Evolutionary conservation across 1,139 yeast genomes (phyloP), one percentile per base, ranked within the genome.

Genomic region (Debaryomyces sp.): DNA sequence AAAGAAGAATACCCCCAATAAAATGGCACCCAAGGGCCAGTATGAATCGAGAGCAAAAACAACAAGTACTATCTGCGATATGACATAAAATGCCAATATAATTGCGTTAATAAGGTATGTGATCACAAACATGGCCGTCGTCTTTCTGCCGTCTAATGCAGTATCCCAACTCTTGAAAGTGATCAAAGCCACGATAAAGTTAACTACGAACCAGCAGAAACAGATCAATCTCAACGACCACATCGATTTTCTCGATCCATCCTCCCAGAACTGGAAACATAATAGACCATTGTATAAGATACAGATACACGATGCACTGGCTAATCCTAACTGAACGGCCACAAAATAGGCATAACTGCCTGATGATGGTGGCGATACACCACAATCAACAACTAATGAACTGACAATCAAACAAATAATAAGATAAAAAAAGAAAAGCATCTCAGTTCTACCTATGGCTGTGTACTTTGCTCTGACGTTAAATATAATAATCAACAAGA

Each of bases 251-350:
- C 68, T 64, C 1, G 96, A 85, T 7, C 97, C 97, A 66, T 94
- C 98, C 68, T 91, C 97, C 95, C 96, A 92, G 46, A 90, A 71
- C 64, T 91, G 95, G 67, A 89, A 90, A 37, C 94, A 91, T 24
- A 91, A 67, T 7, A 94, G 62, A 6, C 97, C 97, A 56, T 87
- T 86, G 50, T 82, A 75, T 61, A 89, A 70, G 50, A 92, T 68
- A 42, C 87, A 70, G 71, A 85, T 76, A 61, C 95, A 87, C 32
- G 84, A 77, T 0, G 90, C 85, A 18, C 91, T 82, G 0, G 87
- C 79, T 17, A 88, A 58, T 0, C 95, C 97, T 13, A 87, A 64
- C 66, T 92, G 97, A 2, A 85, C 76, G 12, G 95, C 82, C 9
- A 89, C 97, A 66, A 91, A 87, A 66, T 88, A 91, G 0, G 91